These are phyloP conservation scores for Fusarium sp. DNA, from an alignment of 2,329 filamentous ascomycete genomes.

Conservation along the genomic window DNA sequence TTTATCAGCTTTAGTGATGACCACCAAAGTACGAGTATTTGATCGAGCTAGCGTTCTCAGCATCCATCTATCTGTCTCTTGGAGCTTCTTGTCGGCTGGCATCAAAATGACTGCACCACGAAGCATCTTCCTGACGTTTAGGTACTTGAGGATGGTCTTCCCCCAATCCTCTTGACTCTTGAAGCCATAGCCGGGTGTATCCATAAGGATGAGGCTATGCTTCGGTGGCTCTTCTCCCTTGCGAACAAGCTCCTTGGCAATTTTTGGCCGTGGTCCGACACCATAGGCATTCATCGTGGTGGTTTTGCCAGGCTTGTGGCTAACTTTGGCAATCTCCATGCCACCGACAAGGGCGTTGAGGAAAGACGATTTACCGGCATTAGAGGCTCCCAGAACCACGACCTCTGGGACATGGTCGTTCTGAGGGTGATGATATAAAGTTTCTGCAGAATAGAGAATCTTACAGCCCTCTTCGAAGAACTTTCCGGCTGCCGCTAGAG, in stretches of 20 bases:
- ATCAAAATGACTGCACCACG: conserved; percentile 66
- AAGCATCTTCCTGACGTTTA: conserved; percentile 60
- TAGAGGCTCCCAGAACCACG: conserved; percentile 86
- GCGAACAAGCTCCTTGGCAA: conserved; percentile 44
- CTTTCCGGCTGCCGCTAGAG: conserved; percentile 46
- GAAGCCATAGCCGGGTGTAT: conserved; percentile 65
- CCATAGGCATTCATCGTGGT: conserved; percentile 68
- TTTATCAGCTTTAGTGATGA: conserved; percentile 71
- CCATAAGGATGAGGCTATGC: conserved; percentile 63
- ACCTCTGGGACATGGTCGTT: conserved; percentile 71
- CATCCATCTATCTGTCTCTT: conserved; percentile 61
- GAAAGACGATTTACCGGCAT: conserved; percentile 90
- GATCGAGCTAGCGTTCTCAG: conserved; percentile 61
- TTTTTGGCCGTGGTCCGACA: conserved; percentile 59
- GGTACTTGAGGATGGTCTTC: conserved; percentile 63
- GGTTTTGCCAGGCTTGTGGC: conserved; percentile 65
- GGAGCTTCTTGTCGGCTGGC: conserved; percentile 65
- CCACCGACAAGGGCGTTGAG: conserved; percentile 81
- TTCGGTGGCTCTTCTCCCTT: conserved; percentile 57
- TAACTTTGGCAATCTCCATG: conserved; percentile 61
- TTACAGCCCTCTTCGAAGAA: conserved; percentile 51
- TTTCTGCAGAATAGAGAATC: conserved; percentile 64
- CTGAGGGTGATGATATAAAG: conserved; percentile 61
- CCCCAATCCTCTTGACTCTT: conserved; percentile 64
- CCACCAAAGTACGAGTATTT: conserved; percentile 60